Conservation (phyloP, 2,329 filamentous ascomycete genomes). For the Lecanicillium sp. region DNA sequence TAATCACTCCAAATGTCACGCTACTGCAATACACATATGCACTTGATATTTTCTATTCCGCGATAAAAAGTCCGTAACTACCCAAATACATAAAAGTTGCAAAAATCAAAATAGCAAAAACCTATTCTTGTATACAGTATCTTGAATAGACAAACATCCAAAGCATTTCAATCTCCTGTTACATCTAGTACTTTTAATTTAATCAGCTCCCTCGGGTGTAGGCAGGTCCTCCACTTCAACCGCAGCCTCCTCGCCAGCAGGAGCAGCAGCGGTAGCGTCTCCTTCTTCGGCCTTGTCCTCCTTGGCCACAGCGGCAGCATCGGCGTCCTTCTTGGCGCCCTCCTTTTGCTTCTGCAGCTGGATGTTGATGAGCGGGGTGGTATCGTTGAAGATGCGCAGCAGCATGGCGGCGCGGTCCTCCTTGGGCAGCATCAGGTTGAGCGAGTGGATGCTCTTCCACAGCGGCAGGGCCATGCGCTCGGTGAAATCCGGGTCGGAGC, state of each 20-base stretch:
- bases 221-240: constrained; percentile 27
- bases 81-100: constrained; percentile 12
- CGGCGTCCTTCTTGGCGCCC: constrained; percentile 25
- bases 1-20: no score
- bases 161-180: constrained; percentile 8
- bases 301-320: constrained; percentile 13
- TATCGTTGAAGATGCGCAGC: constrained; percentile 83
- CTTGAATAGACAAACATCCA: constrained; percentile 12
- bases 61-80: constrained; percentile 14
- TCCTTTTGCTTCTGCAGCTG: constrained; percentile 41
- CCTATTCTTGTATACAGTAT: constrained; percentile 10
- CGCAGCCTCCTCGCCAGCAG: constrained; percentile 6
- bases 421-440: constrained; percentile 98
- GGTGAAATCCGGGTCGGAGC: constrained; percentile 47
- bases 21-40: no score
- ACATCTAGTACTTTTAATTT: constrained; percentile 9
- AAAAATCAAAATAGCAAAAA: not conserved
- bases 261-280: constrained; percentile 9
- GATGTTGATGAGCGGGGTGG: constrained; percentile 71
- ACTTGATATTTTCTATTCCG: not conserved
- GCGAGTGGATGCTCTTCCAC: constrained; percentile 85
- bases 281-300: constrained; percentile 15
- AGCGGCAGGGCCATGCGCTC: constrained; percentile 86
- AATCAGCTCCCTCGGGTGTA: constrained; percentile 20
- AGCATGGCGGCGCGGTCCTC: constrained; percentile 92